Base-by-base conservation (phyloP, 2,329 filamentous ascomycete species). In the Colletotrichum nymphaeae region DNA sequence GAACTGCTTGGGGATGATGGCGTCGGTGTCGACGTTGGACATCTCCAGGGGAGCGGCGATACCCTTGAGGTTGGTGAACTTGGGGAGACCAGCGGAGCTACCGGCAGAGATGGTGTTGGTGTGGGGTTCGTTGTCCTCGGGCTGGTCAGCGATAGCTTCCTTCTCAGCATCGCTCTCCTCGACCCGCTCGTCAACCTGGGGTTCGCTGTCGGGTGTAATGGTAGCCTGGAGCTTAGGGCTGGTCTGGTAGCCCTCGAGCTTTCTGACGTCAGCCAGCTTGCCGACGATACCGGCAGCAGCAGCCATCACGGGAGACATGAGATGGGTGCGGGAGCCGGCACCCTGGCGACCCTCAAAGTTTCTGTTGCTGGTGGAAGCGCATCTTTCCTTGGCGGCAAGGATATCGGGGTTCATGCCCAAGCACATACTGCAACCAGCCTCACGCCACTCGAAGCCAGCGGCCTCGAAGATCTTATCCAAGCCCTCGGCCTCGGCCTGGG, bases 391-490 rank as follows among this genome's bases (percentile, higher is more conserved):
- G 67, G 97, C 95, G 2, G 95, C 92, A 59, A 98, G 90, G 76
- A 99, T 98, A 82, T 99, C 97, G 0, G 97, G 96, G 87, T 99
- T 99, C 96, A 99, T 99, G 82, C 97, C 97, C 68, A 99, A 89
- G 82, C 97, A 98, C 97, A 99, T 99, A 75, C 94, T 97, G 90
- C 97, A 99, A 63, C 97, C 97, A 77, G 97, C 97, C 86, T 99
- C 97, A 81, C 97, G 92, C 96, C 96, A 98, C 83, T 98, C 96
- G 77, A 98, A 98, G 8, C 97, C 97, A 62, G 97, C 95, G 74
- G 97, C 94, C 9, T 86, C 80, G 84, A 99, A 98, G 80, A 98
- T 93, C 87, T 95, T 94, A 85, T 98, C 94, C 5, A 99, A 91
- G 66, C 96, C 96, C 84, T 98, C 97, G 2, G 90, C 87, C 84